Evolutionary conservation across 768 basidiomycete genomes (phyloP), one percentile per base, ranked within the genome.

Genomic region (Lactarius sp.): DNA sequence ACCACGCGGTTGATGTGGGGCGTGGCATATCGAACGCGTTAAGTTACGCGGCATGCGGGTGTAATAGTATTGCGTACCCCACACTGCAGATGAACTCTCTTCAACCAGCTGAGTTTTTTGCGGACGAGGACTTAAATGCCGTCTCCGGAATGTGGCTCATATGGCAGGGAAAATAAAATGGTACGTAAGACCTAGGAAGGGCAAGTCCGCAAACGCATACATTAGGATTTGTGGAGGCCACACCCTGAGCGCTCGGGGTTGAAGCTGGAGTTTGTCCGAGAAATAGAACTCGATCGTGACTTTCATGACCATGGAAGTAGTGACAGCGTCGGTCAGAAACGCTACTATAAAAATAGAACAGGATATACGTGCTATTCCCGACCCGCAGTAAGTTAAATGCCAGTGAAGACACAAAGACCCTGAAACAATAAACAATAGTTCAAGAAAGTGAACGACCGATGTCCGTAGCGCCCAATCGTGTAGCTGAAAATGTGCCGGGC

Each of bases 21-120:
- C 46, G 47, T 52, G n/a, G 46, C 46, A 39, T 52, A 14, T 33
- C 9, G 36, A 61, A 56, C n/a, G 37, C 12, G 27, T 22, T 18
- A 49, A 20, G n/a, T 27, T 27, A 49, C 22, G 37, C 53, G 22
- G 18, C 31, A 20, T 52, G 9, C 33, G 33, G 63, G 63, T 59
- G 64, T 46, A 65, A 65, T 56, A 42, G 34, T 31, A 12, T 59
- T 65, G 64, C 64, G 64, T 60, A 65, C 59, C 63, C 52, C 54
- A 46, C 39, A 44, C n/a, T 9, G 20, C 47, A 58, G 20, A 10
- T 34, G 47, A 60, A 60, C 60, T 41, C 31, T 54, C 37, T 55
- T 47, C n/a, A 20, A n/a, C 13, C 14, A 22, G n/a, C 42, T n/a
- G 33, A 42, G 61, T 41, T 47, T 22, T 22, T 46, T 37, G 42